Base-by-base conservation (phyloP, 768 basidiomycete genomes). In the Amyloporia xantha region DNA sequence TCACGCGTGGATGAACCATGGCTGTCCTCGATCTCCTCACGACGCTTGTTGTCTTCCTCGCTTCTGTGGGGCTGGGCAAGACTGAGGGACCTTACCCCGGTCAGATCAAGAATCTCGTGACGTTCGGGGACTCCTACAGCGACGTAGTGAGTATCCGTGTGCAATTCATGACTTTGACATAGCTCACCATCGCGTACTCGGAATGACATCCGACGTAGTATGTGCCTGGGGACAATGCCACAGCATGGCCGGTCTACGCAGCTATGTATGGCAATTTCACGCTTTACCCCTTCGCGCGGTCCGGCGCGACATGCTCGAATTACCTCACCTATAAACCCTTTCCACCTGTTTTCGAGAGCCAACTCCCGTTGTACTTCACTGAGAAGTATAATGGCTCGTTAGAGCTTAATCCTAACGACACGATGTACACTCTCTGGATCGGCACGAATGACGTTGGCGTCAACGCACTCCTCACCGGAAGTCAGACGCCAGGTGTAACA, bases 41-140 rank as follows among this genome's bases (percentile, higher is more conserved):
- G 20, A 30, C 44, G 44, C 44, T 45, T 23, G 30, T 36, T 33
- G 19, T 28, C 30, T 45, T 28, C 21, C 42, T 28, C 21, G 26
- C 20, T 10, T 11, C 36, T 17, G 44, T 33, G 33, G 19, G 24
- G 24, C 27, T 28, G 17, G 28, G 44, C 20, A 36, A 45, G 27
- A 46, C 25, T 41, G 48, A 50, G 15, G 62, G 60, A 3, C 58
- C 59, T 11, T 41, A 24, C 3, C 64, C 68, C 0, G 67, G 67
- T 5, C 77, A 80, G 52, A 81, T 85, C 50, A 79, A 77, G 59
- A 75, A 77, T 50, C 69, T 84, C 12, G 82, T 81, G 46, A 82
- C 81, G 0, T 86, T 85, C 49, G 82, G 83, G 3, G 82, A 84
- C 63, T 78, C 76, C 44, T 83, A 81, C 56, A 80, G 79, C 0